Evolutionary conservation across 2,329 filamentous ascomycete species (phyloP).

Genomic region (Macrophomina tecta): DNA sequence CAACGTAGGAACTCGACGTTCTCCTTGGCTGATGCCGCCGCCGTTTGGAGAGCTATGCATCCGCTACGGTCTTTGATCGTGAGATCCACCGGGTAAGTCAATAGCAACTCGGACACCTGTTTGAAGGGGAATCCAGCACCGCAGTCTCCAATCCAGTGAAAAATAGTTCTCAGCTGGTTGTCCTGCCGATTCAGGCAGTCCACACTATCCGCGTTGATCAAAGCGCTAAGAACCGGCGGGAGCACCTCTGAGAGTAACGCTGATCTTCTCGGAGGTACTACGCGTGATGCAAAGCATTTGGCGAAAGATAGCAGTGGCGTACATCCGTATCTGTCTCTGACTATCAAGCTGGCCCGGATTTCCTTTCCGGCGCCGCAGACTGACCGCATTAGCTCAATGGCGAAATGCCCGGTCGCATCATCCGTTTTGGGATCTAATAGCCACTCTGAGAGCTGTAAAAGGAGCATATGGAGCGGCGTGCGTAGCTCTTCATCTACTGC

Average conservation of each 20-base stretch:
- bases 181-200: background rate
- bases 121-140: background rate
- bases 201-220: background rate
- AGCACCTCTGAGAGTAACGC: background rate
- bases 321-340: background rate
- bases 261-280: too few relatives aligned
- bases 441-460: too few relatives aligned
- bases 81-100: background rate
- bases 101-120: background rate
- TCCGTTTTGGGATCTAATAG: too few relatives aligned
- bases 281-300: background rate
- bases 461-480: background rate
- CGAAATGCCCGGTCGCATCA: accelerated
- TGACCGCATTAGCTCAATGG: background rate
- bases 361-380: background rate
- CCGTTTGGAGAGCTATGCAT: background rate
- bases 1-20: background rate
- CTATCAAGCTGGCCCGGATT: background rate
- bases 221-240: background rate
- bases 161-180: background rate
- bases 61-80: background rate
- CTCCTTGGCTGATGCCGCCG: background rate
- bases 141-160: background rate
- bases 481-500: background rate
- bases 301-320: background rate